These are phyloP conservation scores for Brassica nigra DNA, from an alignment of 345 rosid genomes.

Conservation along the genomic window DNA sequence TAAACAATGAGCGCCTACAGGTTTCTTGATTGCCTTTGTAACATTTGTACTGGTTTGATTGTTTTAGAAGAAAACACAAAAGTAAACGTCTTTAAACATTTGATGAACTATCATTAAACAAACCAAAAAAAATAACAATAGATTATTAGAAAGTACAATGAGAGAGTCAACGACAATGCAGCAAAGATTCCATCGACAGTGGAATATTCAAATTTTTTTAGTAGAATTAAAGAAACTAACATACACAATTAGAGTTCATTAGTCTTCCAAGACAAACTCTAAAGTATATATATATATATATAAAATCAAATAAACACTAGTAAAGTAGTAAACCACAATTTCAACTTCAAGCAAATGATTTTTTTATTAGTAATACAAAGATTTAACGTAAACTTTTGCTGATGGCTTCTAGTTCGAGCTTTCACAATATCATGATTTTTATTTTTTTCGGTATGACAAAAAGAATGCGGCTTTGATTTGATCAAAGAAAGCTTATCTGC, in stretches of 20 bases:
- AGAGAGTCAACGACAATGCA: not conserved
- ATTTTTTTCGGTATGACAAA: not conserved
- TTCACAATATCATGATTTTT: too few species aligned
- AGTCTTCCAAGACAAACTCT: not conserved
- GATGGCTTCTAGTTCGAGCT: not conserved
- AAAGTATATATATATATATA: not conserved
- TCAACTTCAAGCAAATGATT: not conserved
- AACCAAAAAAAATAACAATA: not conserved
- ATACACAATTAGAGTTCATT: not conserved
- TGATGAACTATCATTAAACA: not conserved
- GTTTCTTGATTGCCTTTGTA: not conserved
- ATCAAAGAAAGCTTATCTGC: slow-evolving; percentile 44
- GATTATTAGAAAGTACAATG: not conserved
- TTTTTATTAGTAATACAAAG: not conserved
- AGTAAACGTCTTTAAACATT: not conserved
- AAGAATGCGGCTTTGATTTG: slow-evolving; percentile 23
- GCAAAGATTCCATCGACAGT: slow-evolving; percentile 10
- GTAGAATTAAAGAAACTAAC: not conserved
- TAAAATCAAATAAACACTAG: not conserved
- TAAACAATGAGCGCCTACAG: not conserved
- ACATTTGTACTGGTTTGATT: not conserved
- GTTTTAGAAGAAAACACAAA: not conserved
- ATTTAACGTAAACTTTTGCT: not conserved
- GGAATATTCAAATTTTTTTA: not conserved
- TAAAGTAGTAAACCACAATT: not conserved